Conservation (phyloP, 208 protist genomes). For the Trypanosoma scelopori region DNA sequence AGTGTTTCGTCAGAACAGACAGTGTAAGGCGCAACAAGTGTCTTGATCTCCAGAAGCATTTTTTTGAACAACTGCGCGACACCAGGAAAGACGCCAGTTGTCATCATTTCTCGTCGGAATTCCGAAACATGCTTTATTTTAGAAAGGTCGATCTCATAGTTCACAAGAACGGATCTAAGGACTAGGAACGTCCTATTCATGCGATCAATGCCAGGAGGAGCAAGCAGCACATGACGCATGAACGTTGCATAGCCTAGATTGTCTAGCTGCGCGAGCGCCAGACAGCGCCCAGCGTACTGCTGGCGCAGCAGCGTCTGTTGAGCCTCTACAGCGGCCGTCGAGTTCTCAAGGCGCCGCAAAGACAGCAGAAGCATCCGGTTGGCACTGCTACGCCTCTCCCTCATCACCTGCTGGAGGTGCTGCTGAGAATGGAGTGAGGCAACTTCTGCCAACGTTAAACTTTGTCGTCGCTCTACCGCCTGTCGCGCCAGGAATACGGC, state of each 20-base stretch:
- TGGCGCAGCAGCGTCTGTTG: neutral
- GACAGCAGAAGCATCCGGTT: neutral
- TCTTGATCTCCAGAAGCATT: constrained; percentile 29
- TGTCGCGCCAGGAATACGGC: neutral
- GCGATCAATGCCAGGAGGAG: neutral
- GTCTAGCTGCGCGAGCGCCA: neutral
- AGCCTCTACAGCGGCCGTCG: neutral
- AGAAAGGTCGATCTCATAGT: constrained; percentile 17
- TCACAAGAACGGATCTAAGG: constrained; percentile 18
- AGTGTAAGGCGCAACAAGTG: neutral
- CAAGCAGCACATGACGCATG: neutral
- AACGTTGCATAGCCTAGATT: neutral
- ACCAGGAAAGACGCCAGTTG: neutral
- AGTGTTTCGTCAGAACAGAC: neutral
- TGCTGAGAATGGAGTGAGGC: neutral
- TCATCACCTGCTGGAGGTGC: neutral
- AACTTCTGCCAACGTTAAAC: neutral
- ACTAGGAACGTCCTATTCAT: neutral
- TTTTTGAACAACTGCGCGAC: constrained; percentile 27
- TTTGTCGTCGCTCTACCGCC: neutral
- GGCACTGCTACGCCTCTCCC: neutral
- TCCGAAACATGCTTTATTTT: constrained; percentile 6
- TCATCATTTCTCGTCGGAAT: neutral
- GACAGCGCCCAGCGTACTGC: constrained; percentile 7
- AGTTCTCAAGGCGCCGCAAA: neutral